Conservation (phyloP, 768 basidiomycete genomes). For the Lactarius sanguifluus region DNA sequence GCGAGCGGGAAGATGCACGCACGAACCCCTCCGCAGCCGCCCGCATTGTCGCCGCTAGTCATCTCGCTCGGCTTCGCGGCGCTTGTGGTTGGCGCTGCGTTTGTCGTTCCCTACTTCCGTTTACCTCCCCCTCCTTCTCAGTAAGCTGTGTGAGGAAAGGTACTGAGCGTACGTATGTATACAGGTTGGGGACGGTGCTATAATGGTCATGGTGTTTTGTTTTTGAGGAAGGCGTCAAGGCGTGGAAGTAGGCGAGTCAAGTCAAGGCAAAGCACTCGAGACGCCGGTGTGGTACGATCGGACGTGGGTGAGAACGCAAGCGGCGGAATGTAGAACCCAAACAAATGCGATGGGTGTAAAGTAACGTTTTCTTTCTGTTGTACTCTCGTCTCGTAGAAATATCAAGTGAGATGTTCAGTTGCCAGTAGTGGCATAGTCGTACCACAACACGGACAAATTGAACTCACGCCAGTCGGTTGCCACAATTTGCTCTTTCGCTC, state of each 20-base stretch:
- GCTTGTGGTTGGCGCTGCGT: conserved; percentile 36
- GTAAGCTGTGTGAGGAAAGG: conserved; percentile 17
- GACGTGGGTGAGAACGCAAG: conserved; percentile 17
- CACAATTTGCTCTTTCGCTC: not conserved
- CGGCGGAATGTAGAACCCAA: conserved; percentile 19
- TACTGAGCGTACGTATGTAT: conserved; percentile 27
- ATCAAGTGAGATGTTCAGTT: not conserved
- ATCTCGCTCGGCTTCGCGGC: conserved; percentile 36
- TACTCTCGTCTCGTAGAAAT: not conserved
- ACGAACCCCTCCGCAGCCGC: conserved; percentile 3
- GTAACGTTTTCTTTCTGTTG: conserved; percentile 1
- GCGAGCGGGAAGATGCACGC: conserved; percentile 14
- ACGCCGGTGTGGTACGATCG: not conserved
- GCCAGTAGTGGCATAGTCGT: not conserved
- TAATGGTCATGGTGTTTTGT: conserved; percentile 27
- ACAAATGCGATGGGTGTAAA: not conserved
- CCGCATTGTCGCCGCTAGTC: conserved; percentile 24
- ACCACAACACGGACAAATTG: conserved; percentile 27
- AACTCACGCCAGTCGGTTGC: conserved; percentile 16
- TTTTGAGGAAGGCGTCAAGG: conserved; percentile 20
- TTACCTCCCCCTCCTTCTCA: conserved; percentile 11
- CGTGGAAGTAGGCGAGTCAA: not conserved
- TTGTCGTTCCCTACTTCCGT: conserved; percentile 36
- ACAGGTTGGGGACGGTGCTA: conserved; percentile 29
- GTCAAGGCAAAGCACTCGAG: conserved; percentile 2